Conservation (phyloP, 2,329 filamentous ascomycete genomes). For the Aureobasidium pullulans region DNA sequence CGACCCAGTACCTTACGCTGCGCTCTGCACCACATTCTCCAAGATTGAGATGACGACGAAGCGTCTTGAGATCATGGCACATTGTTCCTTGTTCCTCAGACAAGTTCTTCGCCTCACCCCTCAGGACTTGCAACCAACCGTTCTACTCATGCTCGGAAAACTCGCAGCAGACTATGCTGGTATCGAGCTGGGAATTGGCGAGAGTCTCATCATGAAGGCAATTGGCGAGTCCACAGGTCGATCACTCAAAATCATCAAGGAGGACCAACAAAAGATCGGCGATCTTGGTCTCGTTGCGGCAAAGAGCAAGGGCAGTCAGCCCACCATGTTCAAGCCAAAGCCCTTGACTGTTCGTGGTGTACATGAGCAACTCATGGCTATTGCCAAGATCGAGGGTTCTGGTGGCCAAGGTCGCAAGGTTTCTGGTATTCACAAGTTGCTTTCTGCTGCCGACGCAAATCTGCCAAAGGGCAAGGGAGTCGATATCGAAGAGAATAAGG, state of each 20-base stretch:
- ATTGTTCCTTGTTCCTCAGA: slow-evolving; percentile 83
- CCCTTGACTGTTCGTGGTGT: slow-evolving; percentile 79
- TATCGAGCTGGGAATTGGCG: slow-evolving; percentile 95
- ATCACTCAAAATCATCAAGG: slow-evolving; percentile 81
- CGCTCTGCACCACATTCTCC: slow-evolving; percentile 89
- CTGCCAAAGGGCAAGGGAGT: slow-evolving; percentile 59
- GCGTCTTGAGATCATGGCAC: slow-evolving; percentile 75
- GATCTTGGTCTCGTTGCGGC: slow-evolving; percentile 91
- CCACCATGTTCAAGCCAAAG: slow-evolving; percentile 98
- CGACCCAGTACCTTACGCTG: slow-evolving; percentile 85
- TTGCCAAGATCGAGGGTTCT: slow-evolving; percentile 79
- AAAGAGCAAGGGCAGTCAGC: slow-evolving; percentile 90
- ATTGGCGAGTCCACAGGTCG: slow-evolving; percentile 92
- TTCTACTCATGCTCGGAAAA: slow-evolving; percentile 96
- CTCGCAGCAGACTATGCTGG: slow-evolving; percentile 93
- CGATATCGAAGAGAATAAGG: slow-evolving; percentile 87
- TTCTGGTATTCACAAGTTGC: slow-evolving; percentile 87
- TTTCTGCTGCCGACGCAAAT: slow-evolving; percentile 80
- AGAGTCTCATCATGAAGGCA: slow-evolving; percentile 97
- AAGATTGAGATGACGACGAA: slow-evolving; percentile 93
- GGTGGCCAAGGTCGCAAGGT: slow-evolving; percentile 88
- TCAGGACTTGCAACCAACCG: slow-evolving; percentile 75
- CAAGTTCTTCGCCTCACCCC: slow-evolving; percentile 93
- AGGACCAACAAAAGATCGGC: slow-evolving; percentile 92
- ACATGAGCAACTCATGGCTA: slow-evolving; percentile 77